phyloP scores from a whole-genome alignment of 1,284 basidiomycete species.

The Ustilago trichophora region DNA sequence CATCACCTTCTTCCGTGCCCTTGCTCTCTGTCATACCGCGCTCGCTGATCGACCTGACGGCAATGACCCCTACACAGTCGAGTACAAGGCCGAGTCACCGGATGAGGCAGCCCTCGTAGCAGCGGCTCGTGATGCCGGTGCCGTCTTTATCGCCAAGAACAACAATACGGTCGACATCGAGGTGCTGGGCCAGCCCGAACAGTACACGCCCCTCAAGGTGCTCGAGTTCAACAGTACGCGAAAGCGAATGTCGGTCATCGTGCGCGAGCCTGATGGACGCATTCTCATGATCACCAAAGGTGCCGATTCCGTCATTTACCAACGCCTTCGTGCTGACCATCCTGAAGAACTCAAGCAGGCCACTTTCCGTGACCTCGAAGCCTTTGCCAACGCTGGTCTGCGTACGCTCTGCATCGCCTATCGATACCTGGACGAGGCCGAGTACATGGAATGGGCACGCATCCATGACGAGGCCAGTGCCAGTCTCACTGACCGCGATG shows the following conservation, averaged over 20 bases:
- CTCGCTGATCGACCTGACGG: conserved; percentile 71
- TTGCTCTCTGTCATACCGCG: conserved; percentile 91
- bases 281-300: conserved; percentile 91
- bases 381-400: conserved; percentile 89
- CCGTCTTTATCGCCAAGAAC: conserved; percentile 83
- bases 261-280: conserved; percentile 81
- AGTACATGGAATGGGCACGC: conserved; percentile 83
- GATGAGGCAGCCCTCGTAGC: conserved; percentile 94
- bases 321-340: conserved; percentile 79
- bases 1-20: conserved; percentile 83
- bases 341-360: conserved; percentile 78
- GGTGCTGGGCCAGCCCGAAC: conserved; percentile 86
- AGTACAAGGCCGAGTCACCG: conserved; percentile 94
- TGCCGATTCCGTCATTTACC: conserved; percentile 94
- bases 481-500: conserved; percentile 81
- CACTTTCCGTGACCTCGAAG: conserved; percentile 87
- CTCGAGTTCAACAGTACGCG: conserved; percentile 92
- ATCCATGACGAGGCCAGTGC: conserved; percentile 82
- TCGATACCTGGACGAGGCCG: conserved; percentile 80
- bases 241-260: conserved; percentile 91
- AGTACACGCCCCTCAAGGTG: conserved; percentile 80
- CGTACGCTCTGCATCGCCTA: conserved; percentile 91
- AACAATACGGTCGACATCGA: conserved; percentile 85
- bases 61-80: conserved; percentile 75
- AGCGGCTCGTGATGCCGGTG: conserved; percentile 89